Conservation (phyloP, 2,329 filamentous ascomycete genomes). For the Lecanosticta acicola region DNA sequence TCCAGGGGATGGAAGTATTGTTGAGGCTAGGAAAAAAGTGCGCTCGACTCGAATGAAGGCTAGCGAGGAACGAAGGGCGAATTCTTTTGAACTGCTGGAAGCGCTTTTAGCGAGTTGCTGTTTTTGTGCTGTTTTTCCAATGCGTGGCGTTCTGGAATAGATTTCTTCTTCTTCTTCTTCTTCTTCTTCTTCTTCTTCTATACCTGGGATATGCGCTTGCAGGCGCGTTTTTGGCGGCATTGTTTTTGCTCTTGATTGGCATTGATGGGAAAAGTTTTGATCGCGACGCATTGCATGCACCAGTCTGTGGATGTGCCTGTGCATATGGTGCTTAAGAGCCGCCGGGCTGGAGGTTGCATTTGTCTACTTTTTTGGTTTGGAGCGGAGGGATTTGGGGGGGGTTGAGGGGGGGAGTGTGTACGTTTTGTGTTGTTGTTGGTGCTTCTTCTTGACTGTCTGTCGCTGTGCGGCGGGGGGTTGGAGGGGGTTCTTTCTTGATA, state of each 20-base stretch:
- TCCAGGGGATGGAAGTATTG: too few relatives aligned
- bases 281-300: too few relatives aligned
- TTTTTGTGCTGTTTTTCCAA: constrained; percentile 4
- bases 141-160: constrained; percentile 21
- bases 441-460: neutral
- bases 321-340: too few relatives aligned
- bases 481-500: neutral
- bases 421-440: neutral
- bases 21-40: too few relatives aligned
- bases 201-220: too few relatives aligned
- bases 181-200: neutral
- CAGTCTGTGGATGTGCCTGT: too few relatives aligned
- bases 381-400: neutral
- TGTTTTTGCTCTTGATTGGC: too few relatives aligned
- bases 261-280: too few relatives aligned
- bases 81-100: neutral
- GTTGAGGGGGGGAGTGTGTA: neutral
- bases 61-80: neutral
- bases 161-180: constrained; percentile 2
- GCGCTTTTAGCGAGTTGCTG: constrained; percentile 21
- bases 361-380: neutral
- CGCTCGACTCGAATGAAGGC: too few relatives aligned
- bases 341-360: too few relatives aligned
- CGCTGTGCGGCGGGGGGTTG: neutral
- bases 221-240: too few relatives aligned